Evolutionary conservation across 371 early-diverging fungal genomes (phyloP), one percentile per base, ranked within the genome.

Genomic region (Apophysomyces variabilis): DNA sequence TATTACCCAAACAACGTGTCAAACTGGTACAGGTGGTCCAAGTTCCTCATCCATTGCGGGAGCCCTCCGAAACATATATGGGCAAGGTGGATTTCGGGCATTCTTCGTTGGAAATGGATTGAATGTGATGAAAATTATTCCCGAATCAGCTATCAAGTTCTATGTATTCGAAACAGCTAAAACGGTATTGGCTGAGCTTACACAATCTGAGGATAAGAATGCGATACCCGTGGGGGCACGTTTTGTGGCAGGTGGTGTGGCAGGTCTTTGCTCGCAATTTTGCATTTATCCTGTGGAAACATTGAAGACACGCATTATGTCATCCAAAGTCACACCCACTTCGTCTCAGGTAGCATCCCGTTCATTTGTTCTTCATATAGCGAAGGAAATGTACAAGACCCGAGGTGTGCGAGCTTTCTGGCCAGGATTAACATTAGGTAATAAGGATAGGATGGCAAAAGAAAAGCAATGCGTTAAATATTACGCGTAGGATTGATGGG

Each of bases 211-310:
- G 21, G 86, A 84, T 45, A 82, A 80, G 64, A 82, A 84, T 56
- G 72, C 71, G 36, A 89, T 91, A 38, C 85, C 88, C 18, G 83
- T 89, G 0, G 78, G 80, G 7, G 89, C 88, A 50, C 74, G 92
- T 47, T 90, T 94, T 67, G 70, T 90, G 32, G 92, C 93, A 26
- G 93, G 94, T 68, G 93, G 92, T 43, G 70, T 90, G n/a, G 93
- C 90, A 45, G 95, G 95, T 56, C 77, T 94, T 35, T 79, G 87
- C 62, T 86, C 88, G 1, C 93, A 93, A 70, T 89, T 89, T 62
- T 77, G 85, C 43, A 92, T 94, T 63, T 94, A 93, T 66, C 95
- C 95, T 13, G 73, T 94, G 18, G 95, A 93, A 57, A 91, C 91
- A 0, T 66, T 92, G 60, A 92, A 93, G 73, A 92, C 92, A 0